A percentile compares a stretch with the other conserved stretches of the same genome.
Conservation (phyloP, 345 rosid genomes). For the Viola odorata region DNA sequence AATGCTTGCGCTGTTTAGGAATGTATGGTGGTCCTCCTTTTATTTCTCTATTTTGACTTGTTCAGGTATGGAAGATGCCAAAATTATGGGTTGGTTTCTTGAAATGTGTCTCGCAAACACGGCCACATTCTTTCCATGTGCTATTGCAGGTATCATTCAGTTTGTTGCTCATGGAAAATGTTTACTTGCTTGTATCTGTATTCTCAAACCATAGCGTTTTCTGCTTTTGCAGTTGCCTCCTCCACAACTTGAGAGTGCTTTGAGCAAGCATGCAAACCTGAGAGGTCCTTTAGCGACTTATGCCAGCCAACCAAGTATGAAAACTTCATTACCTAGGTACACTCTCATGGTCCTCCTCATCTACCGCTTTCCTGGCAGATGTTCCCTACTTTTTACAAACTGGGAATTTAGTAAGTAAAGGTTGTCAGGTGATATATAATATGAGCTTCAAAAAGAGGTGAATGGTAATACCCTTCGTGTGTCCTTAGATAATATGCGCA, state of each 20-base stretch:
- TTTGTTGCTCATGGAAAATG: background rate
- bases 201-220: slow-evolving; percentile 7
- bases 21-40: background rate
- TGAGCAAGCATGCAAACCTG: slow-evolving; percentile 69
- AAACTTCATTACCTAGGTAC: slow-evolving; percentile 73
- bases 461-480: no score
- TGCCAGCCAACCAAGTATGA: slow-evolving; percentile 58
- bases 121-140: slow-evolving; percentile 85
- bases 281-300: slow-evolving; percentile 63
- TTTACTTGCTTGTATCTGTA: slow-evolving; percentile 3
- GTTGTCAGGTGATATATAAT: no score
- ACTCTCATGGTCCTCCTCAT: no score
- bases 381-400: no score
- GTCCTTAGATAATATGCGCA: no score
- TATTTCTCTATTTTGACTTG: slow-evolving; percentile 8
- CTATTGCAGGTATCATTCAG: slow-evolving; percentile 49
- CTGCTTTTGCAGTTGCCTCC: slow-evolving; percentile 64
- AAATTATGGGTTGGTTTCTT: slow-evolving; percentile 96
- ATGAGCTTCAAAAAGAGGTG: no score
- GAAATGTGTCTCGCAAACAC: slow-evolving; percentile 91
- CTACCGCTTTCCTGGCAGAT: no score
- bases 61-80: slow-evolving; percentile 93
- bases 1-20: background rate
- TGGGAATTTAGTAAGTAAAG: no score
- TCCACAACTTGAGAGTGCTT: slow-evolving; percentile 67